Evolutionary conservation across 2,329 filamentous ascomycete species (phyloP), one percentile per base, ranked within the genome.

Genomic region (Zopfia rhizophila): DNA sequence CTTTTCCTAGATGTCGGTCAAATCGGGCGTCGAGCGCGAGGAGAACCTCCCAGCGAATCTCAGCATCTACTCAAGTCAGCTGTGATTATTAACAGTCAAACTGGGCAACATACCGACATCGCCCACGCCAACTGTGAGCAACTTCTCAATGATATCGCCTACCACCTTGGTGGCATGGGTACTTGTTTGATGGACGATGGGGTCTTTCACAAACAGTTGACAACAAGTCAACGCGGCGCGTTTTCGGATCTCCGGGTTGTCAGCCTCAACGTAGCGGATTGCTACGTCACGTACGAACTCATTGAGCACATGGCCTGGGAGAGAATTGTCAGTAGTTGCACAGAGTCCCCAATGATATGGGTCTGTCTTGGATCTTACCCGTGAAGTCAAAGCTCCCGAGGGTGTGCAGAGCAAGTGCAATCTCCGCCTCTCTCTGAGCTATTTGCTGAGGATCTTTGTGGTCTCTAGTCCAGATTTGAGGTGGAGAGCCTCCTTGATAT

Each of bases 281-380:
- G 95, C 94, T 37, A 99, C 94, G 67, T 99, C 94, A 17, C 94
- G 89, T 19, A 99, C 94, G 60, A 99, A 99, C 69, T 99, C 95
- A 63, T 99, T 99, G 12, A 99, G 77, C 12, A 97, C 89, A 64
- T 97, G 91, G 2, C 90, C 87, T n/a, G n/a, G n/a, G n/a, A n/a
- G n/a, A 51, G 41, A 42, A n/a, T n/a, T 36, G 17, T 7, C 19
- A 11, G 19, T 11, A n/a, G 5, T n/a, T 5, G 4, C 18, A 22
- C 32, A 36, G 32, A 14, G 19, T 21, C 21, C 11, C 8, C n/a
- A 12, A 21, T 5, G 19, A 8, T 22, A 19, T 32, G 16, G 19
- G 11, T 36, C 5, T 17, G n/a, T 36, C 18, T 16, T 23, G n/a
- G n/a, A n/a, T n/a, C n/a, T n/a, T n/a, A n/a, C n/a, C n/a, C 11